These are phyloP conservation scores for Daldinia childiae DNA, from an alignment of 495 filamentous ascomycete species.

Conservation along the genomic window DNA sequence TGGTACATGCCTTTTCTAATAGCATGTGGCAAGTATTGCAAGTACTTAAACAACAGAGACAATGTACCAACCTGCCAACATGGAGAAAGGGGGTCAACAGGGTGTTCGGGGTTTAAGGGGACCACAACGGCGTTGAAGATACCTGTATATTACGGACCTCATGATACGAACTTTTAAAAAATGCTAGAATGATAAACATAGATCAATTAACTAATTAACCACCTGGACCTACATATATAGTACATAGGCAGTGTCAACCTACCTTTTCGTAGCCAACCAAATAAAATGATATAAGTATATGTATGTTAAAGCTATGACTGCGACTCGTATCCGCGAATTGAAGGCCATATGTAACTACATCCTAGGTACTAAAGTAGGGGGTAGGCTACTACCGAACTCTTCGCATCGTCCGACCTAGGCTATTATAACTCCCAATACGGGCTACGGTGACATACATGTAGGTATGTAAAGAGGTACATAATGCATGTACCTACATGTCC, in stretches of 20 bases:
- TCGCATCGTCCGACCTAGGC: neutral
- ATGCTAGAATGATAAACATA: neutral
- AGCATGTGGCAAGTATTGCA: constrained; percentile 13
- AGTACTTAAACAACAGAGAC: constrained; percentile 1
- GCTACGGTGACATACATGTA: constrained; percentile 3
- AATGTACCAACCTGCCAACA: no score
- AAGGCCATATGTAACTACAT: no score
- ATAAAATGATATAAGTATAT: neutral
- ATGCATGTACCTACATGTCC: neutral
- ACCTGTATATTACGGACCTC: neutral
- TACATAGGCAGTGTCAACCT: neutral
- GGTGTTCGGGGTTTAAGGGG: constrained; percentile 4
- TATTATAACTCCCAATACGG: constrained; percentile 2
- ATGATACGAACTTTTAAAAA: neutral
- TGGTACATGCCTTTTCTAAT: neutral
- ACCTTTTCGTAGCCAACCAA: neutral
- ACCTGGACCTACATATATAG: neutral
- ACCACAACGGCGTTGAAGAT: neutral
- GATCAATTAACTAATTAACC: neutral
- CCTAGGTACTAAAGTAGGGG: neutral
- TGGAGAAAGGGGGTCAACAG: constrained; percentile 28
- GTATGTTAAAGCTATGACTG: neutral
- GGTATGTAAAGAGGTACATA: neutral
- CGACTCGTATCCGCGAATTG: constrained; percentile 5
- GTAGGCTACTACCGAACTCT: neutral